A percentile compares a stretch with the other conserved stretches of the same genome.
Conservation (phyloP, 208 protist genomes). For the Naegleria fowleri region DNA sequence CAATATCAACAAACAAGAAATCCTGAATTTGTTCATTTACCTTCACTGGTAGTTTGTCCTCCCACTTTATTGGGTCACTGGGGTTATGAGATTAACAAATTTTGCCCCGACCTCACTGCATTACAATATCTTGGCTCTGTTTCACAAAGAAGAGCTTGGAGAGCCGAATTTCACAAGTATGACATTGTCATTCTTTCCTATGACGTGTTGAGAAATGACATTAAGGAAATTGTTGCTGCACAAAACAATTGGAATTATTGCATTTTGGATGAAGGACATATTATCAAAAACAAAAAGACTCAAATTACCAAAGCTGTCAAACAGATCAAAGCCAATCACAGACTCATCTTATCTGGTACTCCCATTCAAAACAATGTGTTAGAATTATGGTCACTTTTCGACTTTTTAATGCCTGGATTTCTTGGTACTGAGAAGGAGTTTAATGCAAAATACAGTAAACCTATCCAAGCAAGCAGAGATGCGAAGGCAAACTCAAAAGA, state of each 20-base stretch:
- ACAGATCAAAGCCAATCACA: constrained; percentile 43
- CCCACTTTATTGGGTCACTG: constrained; percentile 73
- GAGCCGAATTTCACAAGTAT: background rate
- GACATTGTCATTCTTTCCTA: constrained; percentile 70
- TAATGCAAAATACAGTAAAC: constrained; percentile 49
- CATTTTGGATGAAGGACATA: constrained; percentile 86
- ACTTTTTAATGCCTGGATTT: constrained; percentile 77
- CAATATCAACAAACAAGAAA: constrained; percentile 11
- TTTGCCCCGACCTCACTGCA: constrained; percentile 42
- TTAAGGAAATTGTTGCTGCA: constrained; percentile 35
- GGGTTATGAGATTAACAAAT: constrained; percentile 69
- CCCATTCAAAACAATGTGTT: constrained; percentile 87
- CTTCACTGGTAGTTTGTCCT: constrained; percentile 74
- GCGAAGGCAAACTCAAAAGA: constrained; percentile 26
- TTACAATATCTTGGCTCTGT: constrained; percentile 44
- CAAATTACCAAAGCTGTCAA: constrained; percentile 50
- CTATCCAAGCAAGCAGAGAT: background rate
- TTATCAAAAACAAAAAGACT: constrained; percentile 78
- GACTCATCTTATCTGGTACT: constrained; percentile 75
- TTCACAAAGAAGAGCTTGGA: constrained; percentile 28
- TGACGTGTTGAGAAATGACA: constrained; percentile 63
- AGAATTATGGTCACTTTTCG: constrained; percentile 89
- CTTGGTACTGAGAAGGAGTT: constrained; percentile 67
- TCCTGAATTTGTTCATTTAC: constrained; percentile 39
- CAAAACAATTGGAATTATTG: constrained; percentile 61